Base-by-base conservation (phyloP, 2,329 filamentous ascomycete species). In the Microsporum audouinii region DNA sequence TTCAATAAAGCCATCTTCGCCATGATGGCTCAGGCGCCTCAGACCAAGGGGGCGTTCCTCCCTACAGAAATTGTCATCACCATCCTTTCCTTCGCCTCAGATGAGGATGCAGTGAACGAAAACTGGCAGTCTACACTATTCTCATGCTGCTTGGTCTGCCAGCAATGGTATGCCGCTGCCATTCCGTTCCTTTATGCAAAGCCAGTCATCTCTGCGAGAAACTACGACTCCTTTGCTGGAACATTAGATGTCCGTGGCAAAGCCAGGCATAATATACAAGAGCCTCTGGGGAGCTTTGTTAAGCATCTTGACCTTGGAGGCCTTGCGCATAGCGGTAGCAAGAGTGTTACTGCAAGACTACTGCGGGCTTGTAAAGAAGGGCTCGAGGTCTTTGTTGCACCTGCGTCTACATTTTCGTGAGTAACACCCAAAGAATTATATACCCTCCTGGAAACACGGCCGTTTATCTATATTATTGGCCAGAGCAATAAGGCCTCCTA, bases 291-390 rank as follows among this genome's bases (percentile, higher is more conserved):
- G 0, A 71, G 71, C n/a, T 39, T 57, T 41, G 79, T 86, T 12
- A 77, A 76, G 39, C 68, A 71, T 8, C 73, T 86, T 41, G 76
- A 84, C 66, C 75, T 86, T 70, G 75, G 76, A 8, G 65, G 70
- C 45, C 77, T 86, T 14, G 82, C 85, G 1, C 82, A 86, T 65
- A 80, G 85, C 65, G 80, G 81, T 63, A 80, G 76, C 61, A 83
- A 81, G 65, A 81, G 80, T 57, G 70, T 78, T 7, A 85, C 83
- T 0, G 80, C 82, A 23, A 77, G 82, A 36, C 86, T 5, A 72
- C 86, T 2, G 77, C 80, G 29, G 74, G 81, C 57, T 78, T 81
- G 0, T 84, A 82, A 63, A 69, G 71, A 4, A 77, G 73, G 1
- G 38, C 68, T 86, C 17, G 74, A 80, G 63, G 69, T 72, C n/a